phyloP scores from a whole-genome alignment of 2,329 filamentous ascomycete genomes.

The Neurospora sp. region DNA sequence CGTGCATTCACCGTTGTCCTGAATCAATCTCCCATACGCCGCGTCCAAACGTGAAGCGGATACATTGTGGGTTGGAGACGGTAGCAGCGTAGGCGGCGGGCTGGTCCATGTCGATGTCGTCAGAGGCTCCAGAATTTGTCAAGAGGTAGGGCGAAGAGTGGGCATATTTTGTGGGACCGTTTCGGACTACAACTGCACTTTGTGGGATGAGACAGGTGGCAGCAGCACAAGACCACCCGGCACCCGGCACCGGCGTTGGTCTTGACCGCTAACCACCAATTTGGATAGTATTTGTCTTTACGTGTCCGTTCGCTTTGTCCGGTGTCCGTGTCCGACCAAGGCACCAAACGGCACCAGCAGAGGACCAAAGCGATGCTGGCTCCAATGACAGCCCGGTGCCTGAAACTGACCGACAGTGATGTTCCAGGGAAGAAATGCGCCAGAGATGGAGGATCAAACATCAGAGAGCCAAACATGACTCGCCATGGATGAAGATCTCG shows the following conservation, averaged over 20 bases:
- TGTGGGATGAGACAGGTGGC: background rate
- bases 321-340: background rate
- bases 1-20: background rate
- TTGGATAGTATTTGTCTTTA: background rate
- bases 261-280: background rate
- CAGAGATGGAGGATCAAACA: background rate
- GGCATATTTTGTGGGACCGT: background rate
- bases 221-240: background rate
- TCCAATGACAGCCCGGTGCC: background rate
- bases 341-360: background rate
- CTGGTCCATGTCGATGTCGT: constrained; percentile 11
- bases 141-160: background rate
- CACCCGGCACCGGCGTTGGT: background rate
- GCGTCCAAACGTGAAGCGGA: background rate
- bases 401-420: background rate
- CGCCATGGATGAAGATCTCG: background rate
- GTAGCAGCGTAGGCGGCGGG: background rate
- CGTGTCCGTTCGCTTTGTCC: background rate
- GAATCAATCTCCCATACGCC: background rate
- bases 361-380: background rate
- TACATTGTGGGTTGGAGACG: background rate
- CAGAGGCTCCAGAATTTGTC: constrained; percentile 6
- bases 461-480: background rate
- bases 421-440: background rate
- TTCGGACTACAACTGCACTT: background rate